Evolutionary conservation across 352 stramenopile species (phyloP), one percentile per base, ranked within the genome.

Genomic region (Pythium utonaiense): DNA sequence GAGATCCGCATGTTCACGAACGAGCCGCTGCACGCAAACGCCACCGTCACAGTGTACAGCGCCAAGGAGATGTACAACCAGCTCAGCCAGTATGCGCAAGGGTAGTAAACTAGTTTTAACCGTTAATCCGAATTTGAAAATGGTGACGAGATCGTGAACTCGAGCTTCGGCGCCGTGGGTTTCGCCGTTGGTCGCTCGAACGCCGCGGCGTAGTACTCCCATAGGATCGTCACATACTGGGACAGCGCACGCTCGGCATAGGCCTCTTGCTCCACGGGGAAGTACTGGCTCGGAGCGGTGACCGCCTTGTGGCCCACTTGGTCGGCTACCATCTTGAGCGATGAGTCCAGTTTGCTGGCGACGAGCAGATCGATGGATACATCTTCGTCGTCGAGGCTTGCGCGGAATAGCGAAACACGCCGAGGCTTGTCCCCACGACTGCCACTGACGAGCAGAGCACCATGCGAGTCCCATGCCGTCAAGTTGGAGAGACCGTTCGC

Each of bases 311-410:
- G 48, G 14, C 33, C 38, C 0, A 93, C 75, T 56, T 95, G 85
- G 53, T 93, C 85, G 0, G 85, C 81, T 42, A 91, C 70, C 85
- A 95, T 95, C 62, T 93, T 95, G 59, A 95, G 86, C 40, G 88
- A 80, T 30, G 83, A 82, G 59, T 95, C 85, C 22, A 95, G 57
- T 58, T 95, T 95, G 68, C 83, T 93, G 5, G 73, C 74, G 21
- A 95, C 85, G 3, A 82, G 86, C 21, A 95, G 57, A 56, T 95
- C 85, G 16, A 95, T 82, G 25, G 83, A 91, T 6, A 95, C 62
- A 53, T 89, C 83, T 49, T 95, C 85, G 56, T 95, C 77, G 21
- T 78, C 75, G 3, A 95, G 73, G 55, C 81, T 86, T 27, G 89
- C 78, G 27, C 70, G 81, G 57, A 95, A 93, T 36, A 95, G 70